Evolutionary conservation across 1,284 basidiomycete species (phyloP).

Genomic region (Schizophyllum commune): DNA sequence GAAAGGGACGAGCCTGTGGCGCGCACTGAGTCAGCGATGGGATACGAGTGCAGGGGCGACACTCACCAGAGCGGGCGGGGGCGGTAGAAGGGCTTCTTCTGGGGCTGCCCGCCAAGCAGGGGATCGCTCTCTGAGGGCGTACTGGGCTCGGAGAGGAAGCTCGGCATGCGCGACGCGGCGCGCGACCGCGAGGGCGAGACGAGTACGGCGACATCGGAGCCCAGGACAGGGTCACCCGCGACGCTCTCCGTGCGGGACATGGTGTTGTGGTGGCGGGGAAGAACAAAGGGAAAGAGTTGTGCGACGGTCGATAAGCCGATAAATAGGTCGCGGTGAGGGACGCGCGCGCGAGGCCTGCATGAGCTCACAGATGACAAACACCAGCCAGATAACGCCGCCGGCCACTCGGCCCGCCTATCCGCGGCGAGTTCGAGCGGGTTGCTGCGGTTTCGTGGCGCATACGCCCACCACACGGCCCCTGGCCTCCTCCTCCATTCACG

Average conservation of each 20-base stretch:
- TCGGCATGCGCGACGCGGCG: constrained; percentile 8
- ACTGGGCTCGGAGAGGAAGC: neutral
- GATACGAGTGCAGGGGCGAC: neutral
- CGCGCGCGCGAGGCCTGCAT: neutral
- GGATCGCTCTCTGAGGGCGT: constrained; percentile 8
- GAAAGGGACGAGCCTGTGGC: constrained; percentile 34
- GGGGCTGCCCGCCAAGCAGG: constrained; percentile 3
- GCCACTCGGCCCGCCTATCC: neutral
- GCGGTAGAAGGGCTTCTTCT: constrained; percentile 14
- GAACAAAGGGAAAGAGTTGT: neutral
- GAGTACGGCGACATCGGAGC: constrained; percentile 9
- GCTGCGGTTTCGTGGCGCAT: neutral
- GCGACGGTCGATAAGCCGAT: neutral
- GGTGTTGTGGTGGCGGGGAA: neutral
- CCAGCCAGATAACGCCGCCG: neutral
- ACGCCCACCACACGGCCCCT: neutral
- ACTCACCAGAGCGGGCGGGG: constrained; percentile 27
- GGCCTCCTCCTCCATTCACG: no score
- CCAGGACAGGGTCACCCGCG: neutral
- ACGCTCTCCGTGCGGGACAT: neutral
- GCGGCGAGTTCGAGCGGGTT: neutral
- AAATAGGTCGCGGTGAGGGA: neutral
- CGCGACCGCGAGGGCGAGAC: constrained; percentile 9
- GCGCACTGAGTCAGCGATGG: constrained; percentile 5
- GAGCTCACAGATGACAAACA: neutral